Conservation (phyloP, 2,329 filamentous ascomycete genomes). For the Aspergillus sp. region DNA sequence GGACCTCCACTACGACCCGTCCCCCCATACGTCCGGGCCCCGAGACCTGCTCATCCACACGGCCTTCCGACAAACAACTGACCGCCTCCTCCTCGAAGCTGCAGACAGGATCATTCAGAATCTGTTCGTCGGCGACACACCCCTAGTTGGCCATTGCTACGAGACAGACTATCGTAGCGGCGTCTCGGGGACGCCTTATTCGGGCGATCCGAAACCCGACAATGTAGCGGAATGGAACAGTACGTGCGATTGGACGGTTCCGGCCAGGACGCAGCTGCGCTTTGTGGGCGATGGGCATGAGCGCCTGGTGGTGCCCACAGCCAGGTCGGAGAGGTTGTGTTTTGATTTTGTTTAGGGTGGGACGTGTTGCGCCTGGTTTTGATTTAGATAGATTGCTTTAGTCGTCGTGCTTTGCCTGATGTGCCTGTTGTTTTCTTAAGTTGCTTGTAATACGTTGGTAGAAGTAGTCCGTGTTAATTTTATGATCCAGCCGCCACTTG, state of each 20-base stretch:
- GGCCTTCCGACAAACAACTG: background rate
- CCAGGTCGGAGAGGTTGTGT: background rate
- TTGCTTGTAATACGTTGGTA: no score
- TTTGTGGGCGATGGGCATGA: background rate
- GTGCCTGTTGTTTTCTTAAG: no score
- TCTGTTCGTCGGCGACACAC: background rate
- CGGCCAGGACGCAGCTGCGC: background rate
- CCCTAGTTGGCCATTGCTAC: background rate
- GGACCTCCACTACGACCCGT: background rate
- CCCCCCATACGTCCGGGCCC: accelerated
- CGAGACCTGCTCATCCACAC: background rate
- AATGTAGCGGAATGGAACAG: background rate
- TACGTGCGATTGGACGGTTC: background rate
- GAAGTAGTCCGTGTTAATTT: no score
- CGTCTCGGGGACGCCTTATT: background rate
- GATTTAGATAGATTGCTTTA: no score
- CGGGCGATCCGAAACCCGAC: no score
- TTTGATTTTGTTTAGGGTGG: background rate
- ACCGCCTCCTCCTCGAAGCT: background rate
- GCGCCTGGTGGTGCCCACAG: background rate
- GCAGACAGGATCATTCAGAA: background rate
- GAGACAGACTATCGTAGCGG: no score
- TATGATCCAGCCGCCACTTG: no score
- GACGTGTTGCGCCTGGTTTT: no score
- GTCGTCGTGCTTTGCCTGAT: no score